Base-by-base conservation (phyloP, 2,329 filamentous ascomycete genomes). In the Stachybotrys echinatus region DNA sequence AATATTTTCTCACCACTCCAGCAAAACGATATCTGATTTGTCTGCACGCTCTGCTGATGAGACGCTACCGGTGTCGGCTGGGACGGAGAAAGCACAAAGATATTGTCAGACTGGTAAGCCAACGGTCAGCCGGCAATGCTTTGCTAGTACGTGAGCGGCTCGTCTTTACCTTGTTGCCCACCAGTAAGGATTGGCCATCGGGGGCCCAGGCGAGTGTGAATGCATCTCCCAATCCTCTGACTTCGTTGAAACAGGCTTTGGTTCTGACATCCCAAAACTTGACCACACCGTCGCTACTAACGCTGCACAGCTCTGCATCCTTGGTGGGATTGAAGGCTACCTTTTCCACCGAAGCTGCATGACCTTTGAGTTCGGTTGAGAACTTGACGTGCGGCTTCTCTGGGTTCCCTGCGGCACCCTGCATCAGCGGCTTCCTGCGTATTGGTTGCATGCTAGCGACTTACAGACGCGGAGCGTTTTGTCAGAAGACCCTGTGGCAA, bases 201-300 rank as follows among this genome's bases (percentile, higher is more conserved):
- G 88, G 88, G 27, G 79, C 79, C 88, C 88, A 92, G 1, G 80
- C 83, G 51, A 92, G 71, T 12, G 84, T 87, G 58, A 88, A 84
- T 4, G 87, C 82, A 55, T 83, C 80, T 7, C 83, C 85, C 43
- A 85, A 73, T 5, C 77, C 79, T 56, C 80, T 84, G 38, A 89
- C 76, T 64, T 89, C 85, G 48, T 87, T 87, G 54, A 86, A 77
- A 58, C 84, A 84, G 2, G 79, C 77, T 62, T 88, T 89, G 51
- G 79, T 86, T 58, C 88, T 76, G 12, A 91, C 87, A 61, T 92
- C 88, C 88, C 88, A 92, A 58, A 92, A 83, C 62, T 87, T 83
- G 53, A 88, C 83, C 27, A 85, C 80, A 2, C 88, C 88, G 62
- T 92, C 88, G 42, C 74, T 79, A 56, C 85, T 87, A 48, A 88